Conservation (phyloP, 2,329 filamentous ascomycete species). For the Aureobasidium vineae region DNA sequence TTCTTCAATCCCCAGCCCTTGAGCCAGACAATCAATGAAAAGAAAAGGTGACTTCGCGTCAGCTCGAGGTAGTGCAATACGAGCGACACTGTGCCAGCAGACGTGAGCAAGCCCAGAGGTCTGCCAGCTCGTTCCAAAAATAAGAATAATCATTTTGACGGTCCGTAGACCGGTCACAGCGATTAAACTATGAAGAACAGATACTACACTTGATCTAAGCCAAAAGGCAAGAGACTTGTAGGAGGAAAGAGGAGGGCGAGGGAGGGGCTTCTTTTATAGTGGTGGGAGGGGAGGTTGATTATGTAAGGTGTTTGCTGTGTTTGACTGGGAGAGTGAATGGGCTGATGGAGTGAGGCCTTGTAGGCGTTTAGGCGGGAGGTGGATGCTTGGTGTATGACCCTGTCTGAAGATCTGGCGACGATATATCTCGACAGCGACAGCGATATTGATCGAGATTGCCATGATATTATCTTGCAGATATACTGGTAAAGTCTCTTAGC, state of each 20-base stretch:
- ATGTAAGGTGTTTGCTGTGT: neutral
- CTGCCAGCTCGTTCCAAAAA: constrained; percentile 61
- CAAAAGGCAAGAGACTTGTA: constrained; percentile 21
- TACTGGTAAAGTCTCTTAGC: too few species aligned
- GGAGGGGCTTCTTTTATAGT: neutral
- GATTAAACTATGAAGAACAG: constrained; percentile 92
- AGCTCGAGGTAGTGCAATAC: constrained; percentile 72
- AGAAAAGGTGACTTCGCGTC: constrained; percentile 58
- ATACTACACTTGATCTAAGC: constrained; percentile 26
- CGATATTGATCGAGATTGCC: neutral
- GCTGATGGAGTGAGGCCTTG: neutral
- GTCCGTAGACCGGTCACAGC: constrained; percentile 75
- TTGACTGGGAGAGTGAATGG: neutral
- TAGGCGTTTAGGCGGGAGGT: neutral
- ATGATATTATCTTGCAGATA: too few species aligned
- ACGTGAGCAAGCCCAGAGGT: constrained; percentile 72
- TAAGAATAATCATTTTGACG: constrained; percentile 76
- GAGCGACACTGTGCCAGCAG: constrained; percentile 66
- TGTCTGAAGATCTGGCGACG: neutral
- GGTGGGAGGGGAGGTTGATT: neutral
- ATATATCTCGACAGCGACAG: neutral
- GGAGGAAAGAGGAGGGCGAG: neutral
- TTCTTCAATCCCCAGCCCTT: constrained; percentile 33
- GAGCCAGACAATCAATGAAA: constrained; percentile 34
- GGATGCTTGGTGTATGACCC: neutral